Evolutionary conservation across 805 yeast genomes (phyloP).

Genomic region (Saccharomycopsis babjevae): DNA sequence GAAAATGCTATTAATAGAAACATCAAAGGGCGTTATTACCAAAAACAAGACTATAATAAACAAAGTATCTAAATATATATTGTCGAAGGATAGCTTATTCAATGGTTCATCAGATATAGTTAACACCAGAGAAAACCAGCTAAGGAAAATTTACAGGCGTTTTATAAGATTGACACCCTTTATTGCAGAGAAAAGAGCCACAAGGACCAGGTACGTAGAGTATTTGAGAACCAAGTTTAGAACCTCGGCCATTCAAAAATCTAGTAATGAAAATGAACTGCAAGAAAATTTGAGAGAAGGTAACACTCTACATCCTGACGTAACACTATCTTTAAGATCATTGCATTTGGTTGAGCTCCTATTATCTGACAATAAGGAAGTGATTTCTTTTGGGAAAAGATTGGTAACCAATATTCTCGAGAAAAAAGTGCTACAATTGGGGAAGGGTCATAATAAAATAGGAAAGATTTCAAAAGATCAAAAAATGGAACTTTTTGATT

Average conservation of each 20-base stretch:
- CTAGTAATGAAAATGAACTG: not conserved
- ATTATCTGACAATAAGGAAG: not conserved
- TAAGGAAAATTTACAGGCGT: not conserved
- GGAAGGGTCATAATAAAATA: not conserved
- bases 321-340: not conserved
- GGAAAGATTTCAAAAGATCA: not conserved
- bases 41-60: not conserved
- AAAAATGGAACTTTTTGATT: not conserved
- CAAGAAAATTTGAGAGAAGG: not conserved
- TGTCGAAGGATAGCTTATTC: not conserved
- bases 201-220: not conserved
- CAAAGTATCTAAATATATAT: not conserved
- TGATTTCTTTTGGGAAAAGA: not conserved
- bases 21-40: not conserved
- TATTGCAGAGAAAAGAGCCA: not conserved
- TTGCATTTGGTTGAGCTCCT: not conserved
- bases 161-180: not conserved
- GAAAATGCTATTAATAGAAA: not conserved
- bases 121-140: not conserved
- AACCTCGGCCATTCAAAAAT: not conserved
- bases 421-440: not conserved
- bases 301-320: not conserved
- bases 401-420: not conserved
- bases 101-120: not conserved
- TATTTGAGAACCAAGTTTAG: not conserved